These are phyloP conservation scores for Trichocomaceae sp. DNA, from an alignment of 2,329 filamentous ascomycete species.

Conservation along the genomic window DNA sequence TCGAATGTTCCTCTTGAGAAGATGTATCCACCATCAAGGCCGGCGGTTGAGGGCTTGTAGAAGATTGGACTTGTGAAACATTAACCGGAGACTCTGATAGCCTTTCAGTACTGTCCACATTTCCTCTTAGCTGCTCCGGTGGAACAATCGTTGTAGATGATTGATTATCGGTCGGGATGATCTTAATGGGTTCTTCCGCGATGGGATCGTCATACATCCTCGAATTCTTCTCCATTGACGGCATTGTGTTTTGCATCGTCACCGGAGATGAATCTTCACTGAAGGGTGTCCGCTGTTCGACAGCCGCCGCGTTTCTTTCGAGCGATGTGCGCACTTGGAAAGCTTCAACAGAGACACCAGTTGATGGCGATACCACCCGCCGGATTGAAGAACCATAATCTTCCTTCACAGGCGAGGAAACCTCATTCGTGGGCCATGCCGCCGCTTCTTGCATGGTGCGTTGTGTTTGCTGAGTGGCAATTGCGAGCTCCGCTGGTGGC, in stretches of 20 bases:
- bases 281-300: constrained; percentile 4
- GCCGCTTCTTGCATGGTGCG: constrained; percentile 18
- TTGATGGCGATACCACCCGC: constrained; percentile 28
- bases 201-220: constrained; percentile 4
- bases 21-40: constrained; percentile 65
- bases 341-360: constrained; percentile 19
- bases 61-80: constrained; percentile 51
- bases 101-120: constrained; percentile 5
- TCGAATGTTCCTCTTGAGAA: constrained; percentile 58
- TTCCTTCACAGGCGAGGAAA: constrained; percentile 17
- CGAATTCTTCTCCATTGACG: constrained; percentile 1
- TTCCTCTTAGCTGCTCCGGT: background rate
- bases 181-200: constrained; percentile 5
- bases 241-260: background rate
- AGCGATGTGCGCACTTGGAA: constrained; percentile 17
- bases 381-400: constrained; percentile 29
- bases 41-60: constrained; percentile 46
- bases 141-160: background rate
- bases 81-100: constrained; percentile 64
- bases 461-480: constrained; percentile 31
- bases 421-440: constrained; percentile 19
- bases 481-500: constrained; percentile 40
- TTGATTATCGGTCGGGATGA: background rate
- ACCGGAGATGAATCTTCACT: constrained; percentile 9
- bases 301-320: constrained; percentile 15